A percentile compares a stretch with the other conserved stretches of the same genome.
Conservation (phyloP, 129 eudicot species). For the Escallonia herrerae region DNA sequence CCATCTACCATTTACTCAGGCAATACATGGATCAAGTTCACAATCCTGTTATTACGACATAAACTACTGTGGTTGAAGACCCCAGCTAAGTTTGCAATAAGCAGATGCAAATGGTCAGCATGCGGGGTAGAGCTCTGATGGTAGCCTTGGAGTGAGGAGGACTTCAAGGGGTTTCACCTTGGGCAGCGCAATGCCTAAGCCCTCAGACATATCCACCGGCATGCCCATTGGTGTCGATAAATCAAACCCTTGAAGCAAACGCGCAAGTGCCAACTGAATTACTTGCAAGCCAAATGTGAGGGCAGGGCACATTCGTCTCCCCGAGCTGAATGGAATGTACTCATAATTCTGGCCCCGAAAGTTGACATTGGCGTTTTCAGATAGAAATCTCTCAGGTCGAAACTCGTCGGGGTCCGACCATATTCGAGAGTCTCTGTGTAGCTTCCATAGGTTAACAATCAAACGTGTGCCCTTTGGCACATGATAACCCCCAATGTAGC, state of each 20-base stretch:
- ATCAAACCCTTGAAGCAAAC: conserved; percentile 35
- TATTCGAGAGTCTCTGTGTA: background rate
- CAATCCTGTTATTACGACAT: no score
- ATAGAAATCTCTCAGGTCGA: conserved; percentile 22
- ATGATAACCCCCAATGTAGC: conserved; percentile 19
- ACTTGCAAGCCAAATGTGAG: conserved; percentile 17
- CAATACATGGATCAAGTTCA: no score
- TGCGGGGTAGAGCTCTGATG: conserved; percentile 14
- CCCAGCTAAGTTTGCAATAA: no score
- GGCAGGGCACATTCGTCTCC: conserved; percentile 46
- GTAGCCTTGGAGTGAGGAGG: conserved; percentile 25
- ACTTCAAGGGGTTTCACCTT: conserved; percentile 37
- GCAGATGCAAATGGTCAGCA: background rate
- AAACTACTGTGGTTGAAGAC: no score
- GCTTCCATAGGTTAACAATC: background rate
- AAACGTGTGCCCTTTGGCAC: background rate
- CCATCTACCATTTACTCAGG: no score
- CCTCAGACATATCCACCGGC: conserved; percentile 37
- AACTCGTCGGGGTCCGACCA: background rate
- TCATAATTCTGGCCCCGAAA: conserved; percentile 27
- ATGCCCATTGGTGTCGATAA: conserved; percentile 17
- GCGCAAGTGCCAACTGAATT: conserved; percentile 29
- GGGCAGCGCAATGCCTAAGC: conserved; percentile 36
- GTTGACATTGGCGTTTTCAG: conserved; percentile 9
- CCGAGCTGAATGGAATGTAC: conserved; percentile 35